Evolutionary conservation across 2,329 filamentous ascomycete species (phyloP), one percentile per base, ranked within the genome.

Genomic region (Mollisiaceae sp.): DNA sequence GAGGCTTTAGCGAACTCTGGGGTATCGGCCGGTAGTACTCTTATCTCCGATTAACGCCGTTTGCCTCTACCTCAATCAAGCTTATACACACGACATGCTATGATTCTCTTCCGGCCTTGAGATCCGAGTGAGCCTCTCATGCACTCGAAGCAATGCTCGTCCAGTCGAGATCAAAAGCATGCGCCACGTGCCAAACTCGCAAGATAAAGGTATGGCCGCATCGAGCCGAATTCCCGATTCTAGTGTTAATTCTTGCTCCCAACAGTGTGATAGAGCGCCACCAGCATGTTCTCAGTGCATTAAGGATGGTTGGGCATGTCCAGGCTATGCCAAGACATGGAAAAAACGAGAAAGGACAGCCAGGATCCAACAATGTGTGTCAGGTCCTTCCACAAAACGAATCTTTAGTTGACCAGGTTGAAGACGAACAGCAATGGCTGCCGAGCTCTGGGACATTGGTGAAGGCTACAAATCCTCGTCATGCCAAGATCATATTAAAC

Each of bases 161-260:
- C n/a, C 56, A 59, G 38, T 59, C 56, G 32, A 59, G 56, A 32
- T 45, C 56, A n/a, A 59, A 59, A 43, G 36, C 56, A 27, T 59
- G 56, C 43, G 56, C 35, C 14, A 59, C 56, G 22, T 59, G 56
- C 27, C 39, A 43, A 14, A 59, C 36, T 2, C 15, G 56, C 8
- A 59, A 59, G 27, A 22, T 43, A 24, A 59, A 43, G 36, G 56
- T 59, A 18, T 11, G 32, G 15, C n/a, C 39, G n/a, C 22, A 24
- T 6, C 36, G 20, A n/a, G 15, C 5, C 32, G n/a, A 20, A 6
- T 18, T 22, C 14, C 50, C 14, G 6, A 22, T 20, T 54, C 22
- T 20, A 18, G 11, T 22, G 45, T 12, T 22, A 22, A 18, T 18
- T 3, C 43, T 22, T 11, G 24, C 45, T 4, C 11, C 4, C 9